Conservation (phyloP, 306 rosid species). For the Castanopsis chinensis region DNA sequence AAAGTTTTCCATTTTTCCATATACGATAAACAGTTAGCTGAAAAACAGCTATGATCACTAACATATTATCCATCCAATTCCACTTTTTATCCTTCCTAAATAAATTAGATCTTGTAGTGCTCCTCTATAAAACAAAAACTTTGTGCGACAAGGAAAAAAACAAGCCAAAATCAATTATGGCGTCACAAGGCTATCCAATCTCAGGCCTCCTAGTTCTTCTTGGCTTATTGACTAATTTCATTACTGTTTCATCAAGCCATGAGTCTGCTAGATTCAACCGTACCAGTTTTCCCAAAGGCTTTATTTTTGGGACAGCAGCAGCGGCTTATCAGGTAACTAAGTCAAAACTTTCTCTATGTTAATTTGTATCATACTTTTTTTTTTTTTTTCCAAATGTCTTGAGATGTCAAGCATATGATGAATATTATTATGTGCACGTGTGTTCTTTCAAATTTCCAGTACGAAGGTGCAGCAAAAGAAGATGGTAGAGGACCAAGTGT, state of each 20-base stretch:
- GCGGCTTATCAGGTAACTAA: neutral
- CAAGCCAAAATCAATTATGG: neutral
- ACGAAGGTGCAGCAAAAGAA: neutral
- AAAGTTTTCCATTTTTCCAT: too few species aligned
- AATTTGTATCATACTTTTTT: neutral
- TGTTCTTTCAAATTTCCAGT: neutral
- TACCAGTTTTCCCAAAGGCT: neutral
- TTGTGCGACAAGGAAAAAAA: too few species aligned
- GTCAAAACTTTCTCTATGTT: too few species aligned
- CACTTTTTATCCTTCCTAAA: too few species aligned
- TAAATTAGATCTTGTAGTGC: too few species aligned
- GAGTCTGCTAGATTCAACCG: neutral
- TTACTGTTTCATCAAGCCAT: neutral
- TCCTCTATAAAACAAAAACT: too few species aligned
- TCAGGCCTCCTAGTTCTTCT: neutral
- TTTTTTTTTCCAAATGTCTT: too few species aligned
- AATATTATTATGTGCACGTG: neutral
- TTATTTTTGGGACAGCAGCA: neutral
- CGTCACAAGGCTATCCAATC: neutral
- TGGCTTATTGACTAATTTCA: neutral
- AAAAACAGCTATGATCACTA: too few species aligned
- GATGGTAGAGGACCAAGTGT: neutral
- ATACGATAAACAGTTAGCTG: too few species aligned
- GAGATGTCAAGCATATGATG: neutral
- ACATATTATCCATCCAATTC: too few species aligned